phyloP scores from a whole-genome alignment of 208 protist genomes.

The Crithidia acanthocephali region DNA sequence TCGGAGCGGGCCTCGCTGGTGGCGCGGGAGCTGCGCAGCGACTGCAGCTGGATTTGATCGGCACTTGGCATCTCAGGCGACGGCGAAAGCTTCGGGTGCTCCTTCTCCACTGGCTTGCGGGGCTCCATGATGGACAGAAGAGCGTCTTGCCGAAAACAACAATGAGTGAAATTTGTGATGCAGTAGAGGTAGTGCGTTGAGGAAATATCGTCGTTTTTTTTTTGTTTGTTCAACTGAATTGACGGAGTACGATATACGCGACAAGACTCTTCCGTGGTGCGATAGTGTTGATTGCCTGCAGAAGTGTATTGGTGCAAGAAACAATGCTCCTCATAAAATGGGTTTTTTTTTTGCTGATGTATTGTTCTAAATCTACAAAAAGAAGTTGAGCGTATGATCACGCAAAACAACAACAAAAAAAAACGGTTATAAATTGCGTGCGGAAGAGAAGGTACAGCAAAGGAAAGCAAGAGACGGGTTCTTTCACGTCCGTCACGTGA shows the following conservation, averaged over 20 bases:
- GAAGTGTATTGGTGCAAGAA: too few species aligned
- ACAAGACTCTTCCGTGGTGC: too few species aligned
- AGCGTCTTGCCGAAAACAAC: too few species aligned
- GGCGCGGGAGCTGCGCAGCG: conserved; percentile 42
- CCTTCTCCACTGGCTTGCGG: conserved; percentile 26
- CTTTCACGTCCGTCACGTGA: too few species aligned
- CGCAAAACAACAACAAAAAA: conserved; percentile 6
- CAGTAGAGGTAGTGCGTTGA: too few species aligned
- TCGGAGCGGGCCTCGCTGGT: conserved; percentile 58
- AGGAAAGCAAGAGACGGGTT: not conserved
- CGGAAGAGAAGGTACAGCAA: not conserved
- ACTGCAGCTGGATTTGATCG: conserved; percentile 25
- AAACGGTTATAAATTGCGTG: not conserved
- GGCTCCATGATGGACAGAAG: too few species aligned
- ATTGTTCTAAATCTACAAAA: conserved; percentile 7
- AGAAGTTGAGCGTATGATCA: not conserved
- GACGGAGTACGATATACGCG: too few species aligned
- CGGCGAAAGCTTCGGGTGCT: conserved; percentile 39
- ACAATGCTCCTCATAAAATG: not conserved
- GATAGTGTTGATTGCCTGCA: too few species aligned
- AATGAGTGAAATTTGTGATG: too few species aligned
- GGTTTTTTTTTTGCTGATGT: conserved; percentile 6
- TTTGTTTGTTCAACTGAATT: not conserved
- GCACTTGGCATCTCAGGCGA: conserved; percentile 44
- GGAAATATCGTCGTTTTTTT: too few species aligned